phyloP scores from a whole-genome alignment of 768 basidiomycete species.

The Lenzites betulinus region DNA sequence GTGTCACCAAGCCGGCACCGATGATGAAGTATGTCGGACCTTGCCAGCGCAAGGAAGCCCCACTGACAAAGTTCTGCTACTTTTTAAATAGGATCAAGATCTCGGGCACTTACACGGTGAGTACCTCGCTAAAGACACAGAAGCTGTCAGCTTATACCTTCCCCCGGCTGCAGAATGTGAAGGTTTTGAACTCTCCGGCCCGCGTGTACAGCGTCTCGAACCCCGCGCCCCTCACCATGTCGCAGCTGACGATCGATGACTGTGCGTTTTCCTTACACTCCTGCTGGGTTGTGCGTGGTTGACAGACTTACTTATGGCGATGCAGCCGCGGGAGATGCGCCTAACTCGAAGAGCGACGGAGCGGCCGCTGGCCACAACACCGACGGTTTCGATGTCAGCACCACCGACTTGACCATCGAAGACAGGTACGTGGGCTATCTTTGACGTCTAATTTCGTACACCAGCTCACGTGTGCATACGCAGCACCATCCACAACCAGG shows the following conservation, averaged over 20 bases:
- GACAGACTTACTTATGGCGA: background rate
- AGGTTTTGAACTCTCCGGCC: conserved; percentile 44
- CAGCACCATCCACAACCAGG: conserved; percentile 32
- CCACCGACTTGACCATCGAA: conserved; percentile 30
- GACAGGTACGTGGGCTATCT: conserved; percentile 21
- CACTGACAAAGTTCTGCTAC: conserved; percentile 1
- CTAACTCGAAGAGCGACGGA: conserved; percentile 54
- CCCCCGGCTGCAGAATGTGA: conserved; percentile 31
- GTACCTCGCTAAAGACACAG: conserved; percentile 1
- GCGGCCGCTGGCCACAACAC: conserved; percentile 49
- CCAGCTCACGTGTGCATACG: background rate
- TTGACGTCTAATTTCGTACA: background rate
- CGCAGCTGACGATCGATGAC: conserved; percentile 53
- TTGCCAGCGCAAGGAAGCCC: background rate
- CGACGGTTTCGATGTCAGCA: conserved; percentile 34
- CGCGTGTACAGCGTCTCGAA: conserved; percentile 35
- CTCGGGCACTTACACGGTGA: conserved; percentile 42
- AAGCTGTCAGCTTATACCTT: background rate
- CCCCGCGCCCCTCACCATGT: conserved; percentile 38
- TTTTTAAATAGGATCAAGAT: conserved; percentile 36
- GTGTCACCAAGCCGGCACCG: conserved; percentile 35
- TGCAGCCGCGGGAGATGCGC: conserved; percentile 51
- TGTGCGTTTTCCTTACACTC: conserved; percentile 39
- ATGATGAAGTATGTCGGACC: conserved; percentile 41
- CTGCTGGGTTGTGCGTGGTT: background rate